Conservation (phyloP, 169 alveolate genomes). For the Plasmodium ovale region DNA sequence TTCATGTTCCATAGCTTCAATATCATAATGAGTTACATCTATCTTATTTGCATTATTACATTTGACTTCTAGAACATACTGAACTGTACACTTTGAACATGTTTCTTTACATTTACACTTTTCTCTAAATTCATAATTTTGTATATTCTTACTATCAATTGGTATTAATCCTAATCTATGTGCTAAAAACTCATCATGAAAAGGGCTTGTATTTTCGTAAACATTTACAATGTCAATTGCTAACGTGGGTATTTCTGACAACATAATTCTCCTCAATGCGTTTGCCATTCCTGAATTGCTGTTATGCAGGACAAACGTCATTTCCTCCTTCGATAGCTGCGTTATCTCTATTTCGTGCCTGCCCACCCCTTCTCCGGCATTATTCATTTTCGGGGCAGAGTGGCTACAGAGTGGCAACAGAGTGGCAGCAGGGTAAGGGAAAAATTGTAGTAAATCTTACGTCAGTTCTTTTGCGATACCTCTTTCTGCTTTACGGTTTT, state of each 20-base stretch:
- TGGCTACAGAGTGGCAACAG: no score
- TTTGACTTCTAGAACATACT: slow-evolving; percentile 90
- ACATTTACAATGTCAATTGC: slow-evolving; percentile 96
- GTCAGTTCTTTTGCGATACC: no score
- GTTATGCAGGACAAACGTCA: slow-evolving; percentile 90
- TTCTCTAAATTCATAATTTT: slow-evolving; percentile 92
- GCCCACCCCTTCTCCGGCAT: slow-evolving; percentile 2
- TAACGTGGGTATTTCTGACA: slow-evolving; percentile 97
- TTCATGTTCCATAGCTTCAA: slow-evolving; percentile 82
- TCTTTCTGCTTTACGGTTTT: no score
- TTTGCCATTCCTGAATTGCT: slow-evolving; percentile 95
- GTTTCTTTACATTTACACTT: slow-evolving; percentile 93
- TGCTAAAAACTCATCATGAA: slow-evolving; percentile 96
- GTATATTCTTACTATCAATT: slow-evolving; percentile 90
- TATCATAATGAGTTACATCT: slow-evolving; percentile 90
- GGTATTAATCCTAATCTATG: slow-evolving; percentile 97
- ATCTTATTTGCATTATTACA: slow-evolving; percentile 91
- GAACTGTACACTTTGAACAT: slow-evolving; percentile 93
- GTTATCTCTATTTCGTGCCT: slow-evolving; percentile 83
- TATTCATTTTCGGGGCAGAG: no score
- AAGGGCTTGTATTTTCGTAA: slow-evolving; percentile 94
- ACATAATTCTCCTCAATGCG: slow-evolving; percentile 94
- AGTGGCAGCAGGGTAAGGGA: no score
- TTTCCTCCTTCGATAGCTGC: slow-evolving; percentile 79
- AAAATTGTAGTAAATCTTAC: no score